A percentile compares a stretch with the other conserved stretches of the same genome.
These are phyloP conservation scores for Gracilaria gracilis DNA, from an alignment of 23 red algal species.

Conservation along the genomic window DNA sequence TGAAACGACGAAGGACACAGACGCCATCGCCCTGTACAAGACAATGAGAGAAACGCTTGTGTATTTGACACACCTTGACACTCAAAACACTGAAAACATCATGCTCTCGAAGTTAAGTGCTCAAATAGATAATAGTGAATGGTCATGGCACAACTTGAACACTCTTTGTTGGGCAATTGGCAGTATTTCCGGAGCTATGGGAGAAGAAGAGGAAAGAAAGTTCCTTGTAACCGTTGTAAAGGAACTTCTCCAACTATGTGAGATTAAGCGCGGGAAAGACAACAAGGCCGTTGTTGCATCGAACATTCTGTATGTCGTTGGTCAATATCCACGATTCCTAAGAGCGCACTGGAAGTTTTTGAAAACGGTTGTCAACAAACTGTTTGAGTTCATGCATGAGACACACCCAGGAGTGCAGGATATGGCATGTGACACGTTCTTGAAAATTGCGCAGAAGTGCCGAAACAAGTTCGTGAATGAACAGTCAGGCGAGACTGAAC, in stretches of 20 bases:
- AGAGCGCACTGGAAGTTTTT: constrained; percentile 99
- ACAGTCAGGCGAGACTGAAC: constrained; percentile 76
- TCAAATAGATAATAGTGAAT: constrained; percentile 93
- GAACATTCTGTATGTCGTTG: constrained; percentile 99
- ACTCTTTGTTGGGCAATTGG: constrained; percentile 99
- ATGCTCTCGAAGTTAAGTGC: constrained; percentile 90
- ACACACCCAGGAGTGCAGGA: constrained; percentile 98
- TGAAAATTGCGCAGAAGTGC: constrained; percentile 98
- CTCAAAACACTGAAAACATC: constrained; percentile 89
- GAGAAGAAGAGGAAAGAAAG: constrained; percentile 92
- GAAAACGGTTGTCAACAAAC: constrained; percentile 99
- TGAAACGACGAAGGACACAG: constrained; percentile 97
- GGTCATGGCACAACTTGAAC: constrained; percentile 98
- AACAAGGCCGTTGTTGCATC: constrained; percentile 99
- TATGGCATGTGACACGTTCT: constrained; percentile 99
- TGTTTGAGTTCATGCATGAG: constrained; percentile 99
- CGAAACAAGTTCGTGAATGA: constrained; percentile 86
- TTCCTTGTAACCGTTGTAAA: constrained; percentile 98
- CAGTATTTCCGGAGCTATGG: constrained; percentile 97
- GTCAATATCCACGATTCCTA: constrained; percentile 98
- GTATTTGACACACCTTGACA: constrained; percentile 91
- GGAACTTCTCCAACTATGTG: constrained; percentile 93
- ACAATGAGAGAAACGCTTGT: constrained; percentile 96
- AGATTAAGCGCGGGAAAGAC: constrained; percentile 98
- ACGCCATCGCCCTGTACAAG: constrained; percentile 96